Evolutionary conservation across 176 grass and related monocot genomes (phyloP).

Genomic region (Bolboschoenus planiculmis): DNA sequence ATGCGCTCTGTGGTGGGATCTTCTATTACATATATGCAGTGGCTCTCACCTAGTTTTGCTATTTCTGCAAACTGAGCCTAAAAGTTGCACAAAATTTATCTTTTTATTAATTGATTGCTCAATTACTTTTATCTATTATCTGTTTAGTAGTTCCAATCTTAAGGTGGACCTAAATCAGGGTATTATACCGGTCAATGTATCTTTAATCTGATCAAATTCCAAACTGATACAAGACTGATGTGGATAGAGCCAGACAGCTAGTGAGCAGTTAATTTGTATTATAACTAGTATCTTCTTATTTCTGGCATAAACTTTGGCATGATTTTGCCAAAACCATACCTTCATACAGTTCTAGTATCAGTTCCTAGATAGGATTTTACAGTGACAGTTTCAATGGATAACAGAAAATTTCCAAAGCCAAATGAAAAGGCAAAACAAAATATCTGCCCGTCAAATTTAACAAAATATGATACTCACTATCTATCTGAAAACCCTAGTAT

Average conservation of each 20-base stretch:
- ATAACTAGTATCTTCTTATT: not conserved
- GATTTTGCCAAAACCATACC: not conserved
- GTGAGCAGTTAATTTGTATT: not conserved
- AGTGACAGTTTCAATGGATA: not conserved
- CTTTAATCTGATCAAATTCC: not conserved
- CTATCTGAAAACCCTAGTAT: not conserved
- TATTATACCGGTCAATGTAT: not conserved
- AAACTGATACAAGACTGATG: not conserved
- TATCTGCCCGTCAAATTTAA: not conserved
- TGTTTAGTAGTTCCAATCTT: not conserved
- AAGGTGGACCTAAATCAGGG: not conserved
- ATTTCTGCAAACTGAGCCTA: constrained; percentile 55
- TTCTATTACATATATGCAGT: constrained; percentile 59
- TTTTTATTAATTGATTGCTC: not conserved
- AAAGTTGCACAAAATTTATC: not conserved
- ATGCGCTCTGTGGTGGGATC: constrained; percentile 35
- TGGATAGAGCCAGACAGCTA: not conserved
- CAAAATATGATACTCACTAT: not conserved
- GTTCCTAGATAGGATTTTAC: not conserved
- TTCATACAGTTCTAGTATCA: not conserved
- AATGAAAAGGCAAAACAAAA: not conserved
- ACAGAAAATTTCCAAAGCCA: not conserved
- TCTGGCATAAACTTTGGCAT: not conserved
- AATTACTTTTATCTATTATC: not conserved
- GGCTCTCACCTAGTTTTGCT: constrained; percentile 54